Evolutionary conservation across 192 early-diverging fungal species (phyloP).

Genomic region (Backusella liffmaniae): DNA sequence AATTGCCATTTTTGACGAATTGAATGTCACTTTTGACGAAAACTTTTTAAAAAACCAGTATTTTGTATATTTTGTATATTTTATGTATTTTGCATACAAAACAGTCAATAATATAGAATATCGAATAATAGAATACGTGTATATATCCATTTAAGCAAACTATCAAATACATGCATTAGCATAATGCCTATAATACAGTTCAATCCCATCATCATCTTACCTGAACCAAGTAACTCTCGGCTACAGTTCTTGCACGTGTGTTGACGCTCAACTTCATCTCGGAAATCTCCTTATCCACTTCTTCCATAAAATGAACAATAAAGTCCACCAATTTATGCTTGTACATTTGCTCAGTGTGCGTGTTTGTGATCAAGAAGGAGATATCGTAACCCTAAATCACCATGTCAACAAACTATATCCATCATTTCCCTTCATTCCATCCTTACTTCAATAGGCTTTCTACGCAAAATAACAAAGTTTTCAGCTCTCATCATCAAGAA

Average conservation of each 20-base stretch:
- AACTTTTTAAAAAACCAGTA: too few species aligned
- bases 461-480: constrained; percentile 89
- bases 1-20: too few species aligned
- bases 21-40: too few species aligned
- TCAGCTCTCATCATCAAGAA: constrained; percentile 98
- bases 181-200: background rate
- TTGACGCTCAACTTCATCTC: constrained; percentile 98
- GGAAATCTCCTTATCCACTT: constrained; percentile 98
- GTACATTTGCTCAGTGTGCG: constrained; percentile 97
- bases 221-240: constrained; percentile 37
- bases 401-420: background rate
- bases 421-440: background rate
- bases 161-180: background rate
- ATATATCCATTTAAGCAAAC: constrained; percentile 15
- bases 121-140: background rate
- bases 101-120: too few species aligned
- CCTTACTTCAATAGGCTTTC: constrained; percentile 83
- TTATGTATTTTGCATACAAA: too few species aligned
- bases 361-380: constrained; percentile 94
- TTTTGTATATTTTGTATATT: too few species aligned
- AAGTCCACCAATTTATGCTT: constrained; percentile 99
- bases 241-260: constrained; percentile 70
- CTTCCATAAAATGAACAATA: constrained; percentile 99
- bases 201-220: background rate
- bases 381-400: constrained; percentile 88